A percentile compares a stretch with the other conserved stretches of the same genome.
These are phyloP conservation scores for Plasmodium berghei DNA, from an alignment of 169 alveolate genomes.

Conservation along the genomic window DNA sequence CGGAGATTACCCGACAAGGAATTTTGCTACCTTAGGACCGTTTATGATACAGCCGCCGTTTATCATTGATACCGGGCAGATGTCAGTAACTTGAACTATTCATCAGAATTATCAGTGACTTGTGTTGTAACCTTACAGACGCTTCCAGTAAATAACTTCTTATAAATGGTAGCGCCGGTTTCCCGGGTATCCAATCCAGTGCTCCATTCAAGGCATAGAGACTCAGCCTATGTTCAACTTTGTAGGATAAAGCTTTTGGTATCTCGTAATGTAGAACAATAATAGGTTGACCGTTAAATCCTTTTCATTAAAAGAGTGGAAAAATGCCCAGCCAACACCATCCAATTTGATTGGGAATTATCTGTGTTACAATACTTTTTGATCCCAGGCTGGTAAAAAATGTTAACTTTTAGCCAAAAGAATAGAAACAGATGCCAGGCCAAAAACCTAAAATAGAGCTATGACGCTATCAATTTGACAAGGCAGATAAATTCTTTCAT, in stretches of 20 bases:
- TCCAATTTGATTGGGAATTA: constrained; percentile 23
- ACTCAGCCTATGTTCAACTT: constrained; percentile 11
- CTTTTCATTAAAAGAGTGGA: constrained; percentile 23
- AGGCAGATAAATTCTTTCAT: constrained; percentile 35
- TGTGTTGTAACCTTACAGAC: constrained; percentile 46
- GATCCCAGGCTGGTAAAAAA: constrained; percentile 18
- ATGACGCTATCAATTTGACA: constrained; percentile 27
- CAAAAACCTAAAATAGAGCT: constrained; percentile 12
- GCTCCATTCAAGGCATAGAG: constrained; percentile 12
- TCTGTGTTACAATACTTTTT: constrained; percentile 17
- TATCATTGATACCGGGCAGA: constrained; percentile 45
- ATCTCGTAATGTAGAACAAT: constrained; percentile 23
- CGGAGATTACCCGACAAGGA: constrained; percentile 13
- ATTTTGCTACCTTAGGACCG: constrained; percentile 11
- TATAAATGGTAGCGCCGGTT: constrained; percentile 10
- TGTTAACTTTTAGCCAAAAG: constrained; percentile 19
- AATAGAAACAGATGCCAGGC: constrained; percentile 26
- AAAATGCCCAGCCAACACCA: constrained; percentile 21
- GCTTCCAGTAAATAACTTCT: constrained; percentile 26
- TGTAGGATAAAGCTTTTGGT: constrained; percentile 15
- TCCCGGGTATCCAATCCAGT: constrained; percentile 13
- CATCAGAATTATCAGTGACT: constrained; percentile 40
- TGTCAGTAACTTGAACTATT: constrained; percentile 27
- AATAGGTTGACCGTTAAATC: constrained; percentile 20
- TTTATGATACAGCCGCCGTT: constrained; percentile 30